These are phyloP conservation scores for Fistulifera pelliculosa DNA, from an alignment of 108 stramenopile species.

Conservation along the genomic window DNA sequence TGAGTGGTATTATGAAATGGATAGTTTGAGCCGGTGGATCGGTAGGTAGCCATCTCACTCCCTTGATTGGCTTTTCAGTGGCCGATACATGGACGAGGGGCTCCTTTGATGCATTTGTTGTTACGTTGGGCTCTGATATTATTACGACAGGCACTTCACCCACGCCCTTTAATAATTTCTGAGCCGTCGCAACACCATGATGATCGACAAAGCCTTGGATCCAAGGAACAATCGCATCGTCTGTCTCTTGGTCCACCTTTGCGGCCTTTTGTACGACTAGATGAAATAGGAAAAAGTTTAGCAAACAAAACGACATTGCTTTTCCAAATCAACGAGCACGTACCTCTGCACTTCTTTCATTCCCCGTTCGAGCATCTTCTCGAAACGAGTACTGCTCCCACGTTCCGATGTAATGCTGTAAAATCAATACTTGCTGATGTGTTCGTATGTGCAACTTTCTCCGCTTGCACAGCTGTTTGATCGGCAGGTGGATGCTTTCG, in stretches of 20 bases:
- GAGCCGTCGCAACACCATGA: background rate
- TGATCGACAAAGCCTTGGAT: slow-evolving; percentile 22
- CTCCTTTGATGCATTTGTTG: too few relatives aligned
- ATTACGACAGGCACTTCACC: slow-evolving; percentile 5
- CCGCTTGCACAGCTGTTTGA: slow-evolving; percentile 24
- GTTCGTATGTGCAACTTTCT: slow-evolving; percentile 18
- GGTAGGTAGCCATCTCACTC: too few relatives aligned
- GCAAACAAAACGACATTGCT: background rate
- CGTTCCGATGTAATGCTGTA: slow-evolving; percentile 56
- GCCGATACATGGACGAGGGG: too few relatives aligned
- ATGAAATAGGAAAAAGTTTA: background rate
- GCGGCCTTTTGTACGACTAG: background rate
- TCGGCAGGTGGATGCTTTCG: slow-evolving; percentile 30
- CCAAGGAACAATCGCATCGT: slow-evolving; percentile 44
- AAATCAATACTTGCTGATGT: slow-evolving; percentile 20
- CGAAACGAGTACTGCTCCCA: slow-evolving; percentile 50
- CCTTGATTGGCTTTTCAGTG: too few relatives aligned
- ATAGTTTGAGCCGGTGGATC: too few relatives aligned
- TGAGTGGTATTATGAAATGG: too few relatives aligned
- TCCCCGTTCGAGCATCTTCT: slow-evolving; percentile 35
- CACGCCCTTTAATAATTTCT: slow-evolving; percentile 16
- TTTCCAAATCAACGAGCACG: slow-evolving; percentile 1
- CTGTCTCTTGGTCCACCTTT: background rate
- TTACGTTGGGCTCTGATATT: too few relatives aligned
- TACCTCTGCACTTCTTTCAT: slow-evolving; percentile 11